Conservation (phyloP, 768 basidiomycete species). For the Roridomyces roridus region DNA sequence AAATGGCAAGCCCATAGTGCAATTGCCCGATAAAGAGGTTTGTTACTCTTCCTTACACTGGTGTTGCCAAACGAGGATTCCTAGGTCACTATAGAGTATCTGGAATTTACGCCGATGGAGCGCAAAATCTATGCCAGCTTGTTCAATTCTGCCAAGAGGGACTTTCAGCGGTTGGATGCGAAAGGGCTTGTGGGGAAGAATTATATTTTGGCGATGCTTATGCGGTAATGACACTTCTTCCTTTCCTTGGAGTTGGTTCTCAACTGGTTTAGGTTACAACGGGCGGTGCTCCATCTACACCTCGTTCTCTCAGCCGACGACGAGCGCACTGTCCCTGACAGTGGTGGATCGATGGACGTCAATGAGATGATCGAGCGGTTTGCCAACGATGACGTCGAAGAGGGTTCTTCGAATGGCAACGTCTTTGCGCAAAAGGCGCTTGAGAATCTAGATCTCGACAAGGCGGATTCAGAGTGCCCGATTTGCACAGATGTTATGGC, state of each 20-base stretch:
- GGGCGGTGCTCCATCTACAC: slow-evolving; percentile 90
- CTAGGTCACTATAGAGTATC: slow-evolving; percentile 70
- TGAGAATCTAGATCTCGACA: slow-evolving; percentile 60
- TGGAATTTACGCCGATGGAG: slow-evolving; percentile 85
- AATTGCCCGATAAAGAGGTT: slow-evolving; percentile 87
- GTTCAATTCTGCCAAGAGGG: slow-evolving; percentile 76
- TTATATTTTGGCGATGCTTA: slow-evolving; percentile 92
- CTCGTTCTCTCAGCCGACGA: slow-evolving; percentile 71
- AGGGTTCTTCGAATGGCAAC: slow-evolving; percentile 38
- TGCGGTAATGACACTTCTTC: slow-evolving; percentile 65
- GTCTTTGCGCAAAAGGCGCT: slow-evolving; percentile 71
- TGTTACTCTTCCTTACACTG: too few relatives aligned
- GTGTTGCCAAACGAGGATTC: too few relatives aligned
- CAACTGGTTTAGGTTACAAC: slow-evolving; percentile 90
- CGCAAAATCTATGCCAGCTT: slow-evolving; percentile 89
- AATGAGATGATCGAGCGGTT: slow-evolving; percentile 65
- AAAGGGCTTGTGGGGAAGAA: slow-evolving; percentile 83
- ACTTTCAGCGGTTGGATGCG: slow-evolving; percentile 80
- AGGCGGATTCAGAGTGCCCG: slow-evolving; percentile 68
- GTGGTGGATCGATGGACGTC: slow-evolving; percentile 56
- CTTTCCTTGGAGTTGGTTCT: too few relatives aligned
- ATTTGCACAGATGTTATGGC: slow-evolving; percentile 85
- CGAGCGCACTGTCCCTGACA: slow-evolving; percentile 41
- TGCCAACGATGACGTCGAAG: slow-evolving; percentile 40
- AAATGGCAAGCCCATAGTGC: slow-evolving; percentile 87